Conservation (phyloP, 2,329 filamentous ascomycete genomes). For the Pseudopithomyces chartarum region DNA sequence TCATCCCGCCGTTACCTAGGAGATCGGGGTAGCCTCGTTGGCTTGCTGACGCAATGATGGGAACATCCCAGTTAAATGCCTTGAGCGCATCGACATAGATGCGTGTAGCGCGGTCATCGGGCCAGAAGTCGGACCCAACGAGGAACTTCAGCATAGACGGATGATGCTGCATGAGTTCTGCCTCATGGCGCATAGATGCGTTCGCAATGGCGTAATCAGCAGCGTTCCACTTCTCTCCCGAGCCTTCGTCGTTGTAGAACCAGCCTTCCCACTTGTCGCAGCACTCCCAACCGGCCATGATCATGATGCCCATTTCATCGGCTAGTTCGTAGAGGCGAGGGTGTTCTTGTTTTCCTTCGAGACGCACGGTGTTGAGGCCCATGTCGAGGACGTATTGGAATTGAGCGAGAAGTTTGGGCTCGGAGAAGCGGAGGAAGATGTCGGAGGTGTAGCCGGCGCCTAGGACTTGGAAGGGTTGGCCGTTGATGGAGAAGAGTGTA, state of each 20-base stretch:
- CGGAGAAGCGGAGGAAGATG: conserved; percentile 65
- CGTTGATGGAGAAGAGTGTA: conserved; percentile 62
- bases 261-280: conserved; percentile 72
- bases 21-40: conserved; percentile 58
- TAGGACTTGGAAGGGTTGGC: conserved; percentile 62
- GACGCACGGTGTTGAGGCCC: conserved; percentile 66
- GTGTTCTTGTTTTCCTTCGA: conserved; percentile 70
- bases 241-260: conserved; percentile 62
- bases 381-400: conserved; percentile 63
- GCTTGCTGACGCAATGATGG: conserved; percentile 63
- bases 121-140: conserved; percentile 68
- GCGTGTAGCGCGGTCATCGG: conserved; percentile 60
- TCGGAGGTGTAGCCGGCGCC: conserved; percentile 66
- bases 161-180: conserved; percentile 63
- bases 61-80: conserved; percentile 59
- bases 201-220: conserved; percentile 62
- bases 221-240: conserved; percentile 55
- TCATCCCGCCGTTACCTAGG: conserved; percentile 64
- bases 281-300: conserved; percentile 68
- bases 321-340: conserved; percentile 64
- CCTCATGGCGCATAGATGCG: conserved; percentile 64
- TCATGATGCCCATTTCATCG: conserved; percentile 64
- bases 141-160: conserved; percentile 64
- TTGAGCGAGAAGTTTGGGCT: conserved; percentile 53
- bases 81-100: conserved; percentile 60